Conservation (phyloP, 1,284 basidiomycete species). For the Phellopilus nigrolimitatus region DNA sequence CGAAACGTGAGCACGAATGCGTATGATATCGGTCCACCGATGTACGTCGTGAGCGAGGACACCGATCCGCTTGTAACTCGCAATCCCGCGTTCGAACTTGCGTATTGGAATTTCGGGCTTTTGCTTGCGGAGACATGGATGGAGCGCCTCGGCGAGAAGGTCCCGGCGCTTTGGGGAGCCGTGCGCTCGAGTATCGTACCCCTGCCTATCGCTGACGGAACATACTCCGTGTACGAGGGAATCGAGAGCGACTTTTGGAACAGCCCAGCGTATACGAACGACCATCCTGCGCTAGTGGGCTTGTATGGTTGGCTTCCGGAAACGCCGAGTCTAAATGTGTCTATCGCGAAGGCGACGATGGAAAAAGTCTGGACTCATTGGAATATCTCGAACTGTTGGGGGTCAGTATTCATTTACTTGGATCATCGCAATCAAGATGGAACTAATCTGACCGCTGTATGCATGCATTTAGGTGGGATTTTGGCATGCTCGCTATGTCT, state of each 20-base stretch:
- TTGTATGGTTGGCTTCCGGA: conserved; percentile 54
- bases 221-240: conserved; percentile 54
- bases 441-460: not conserved
- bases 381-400: conserved; percentile 55
- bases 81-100: conserved; percentile 54
- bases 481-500: conserved; percentile 59
- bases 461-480: conserved; percentile 60
- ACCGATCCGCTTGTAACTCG: conserved; percentile 48
- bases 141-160: conserved; percentile 35
- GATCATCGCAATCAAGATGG: not conserved
- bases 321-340: conserved; percentile 42
- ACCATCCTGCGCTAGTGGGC: conserved; percentile 55
- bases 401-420: conserved; percentile 32
- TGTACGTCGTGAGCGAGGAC: conserved; percentile 55
- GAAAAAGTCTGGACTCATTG: conserved; percentile 51
- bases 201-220: conserved; percentile 44
- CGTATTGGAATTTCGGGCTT: conserved; percentile 54
- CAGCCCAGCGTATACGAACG: conserved; percentile 44
- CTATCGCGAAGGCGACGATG: conserved; percentile 43
- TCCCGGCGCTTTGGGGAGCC: conserved; percentile 39
- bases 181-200: conserved; percentile 45
- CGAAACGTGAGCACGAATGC: conserved; percentile 41
- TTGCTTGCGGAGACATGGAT: conserved; percentile 46
- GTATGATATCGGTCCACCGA: conserved; percentile 54
- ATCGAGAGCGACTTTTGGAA: conserved; percentile 50